Evolutionary conservation across 2,329 filamentous ascomycete species (phyloP), one percentile per base, ranked within the genome.

Genomic region (Anthostomella pinea): DNA sequence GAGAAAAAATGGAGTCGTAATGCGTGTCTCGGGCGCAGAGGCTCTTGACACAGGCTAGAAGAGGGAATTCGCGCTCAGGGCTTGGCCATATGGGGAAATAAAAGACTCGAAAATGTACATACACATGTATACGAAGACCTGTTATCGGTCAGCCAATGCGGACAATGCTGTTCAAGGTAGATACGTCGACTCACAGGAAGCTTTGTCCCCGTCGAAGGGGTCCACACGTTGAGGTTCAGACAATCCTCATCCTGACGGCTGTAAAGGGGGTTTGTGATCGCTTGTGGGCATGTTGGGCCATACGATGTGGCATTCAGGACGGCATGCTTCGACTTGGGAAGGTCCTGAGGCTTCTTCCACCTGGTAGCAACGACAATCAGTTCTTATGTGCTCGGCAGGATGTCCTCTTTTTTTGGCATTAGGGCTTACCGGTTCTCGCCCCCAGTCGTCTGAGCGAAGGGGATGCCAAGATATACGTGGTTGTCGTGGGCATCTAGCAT

Each of bases 51-150:
- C n/a, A n/a, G n/a, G n/a, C n/a, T n/a, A n/a, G n/a, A n/a, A n/a
- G n/a, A n/a, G n/a, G n/a, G n/a, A n/a, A n/a, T n/a, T n/a, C n/a
- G n/a, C n/a, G n/a, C n/a, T n/a, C n/a, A n/a, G n/a, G n/a, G n/a
- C n/a, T n/a, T n/a, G n/a, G n/a, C n/a, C n/a, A n/a, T n/a, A n/a
- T n/a, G n/a, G n/a, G n/a, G n/a, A n/a, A n/a, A n/a, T n/a, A n/a
- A n/a, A n/a, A n/a, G n/a, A n/a, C n/a, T n/a, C n/a, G n/a, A n/a
- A n/a, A n/a, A n/a, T n/a, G n/a, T n/a, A n/a, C n/a, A n/a, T n/a
- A n/a, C n/a, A 68, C 51, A 69, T 69, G 42, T 68, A 69, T 2
- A 71, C 61, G 14, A 65, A 48, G 1, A 68, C 64, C 19, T 63
- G 51, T 2, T 46, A 23, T 8, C 8, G 14, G 25, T 4, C 29